A percentile compares a stretch with the other conserved stretches of the same genome.
Evolutionary conservation across 164 flowering plant genomes (phyloP).

Genomic region (Warburgia ugandensis): DNA sequence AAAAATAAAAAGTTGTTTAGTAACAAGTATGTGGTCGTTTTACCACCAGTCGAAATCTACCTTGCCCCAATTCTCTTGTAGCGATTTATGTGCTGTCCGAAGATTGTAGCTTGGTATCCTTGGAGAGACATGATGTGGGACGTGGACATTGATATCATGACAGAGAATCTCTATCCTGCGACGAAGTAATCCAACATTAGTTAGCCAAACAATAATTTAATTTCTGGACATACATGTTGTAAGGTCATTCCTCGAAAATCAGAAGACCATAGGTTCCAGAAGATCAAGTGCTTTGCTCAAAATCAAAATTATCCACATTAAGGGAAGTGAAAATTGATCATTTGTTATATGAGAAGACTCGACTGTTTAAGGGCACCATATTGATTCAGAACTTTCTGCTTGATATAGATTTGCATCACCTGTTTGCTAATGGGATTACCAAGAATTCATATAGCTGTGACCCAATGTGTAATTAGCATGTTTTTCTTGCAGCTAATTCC

Average conservation of each 20-base stretch:
- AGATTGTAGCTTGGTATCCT: constrained; percentile 90
- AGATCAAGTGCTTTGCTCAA: not conserved
- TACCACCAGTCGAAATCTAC: constrained; percentile 27
- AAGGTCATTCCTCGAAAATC: constrained; percentile 34
- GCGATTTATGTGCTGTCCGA: constrained; percentile 67
- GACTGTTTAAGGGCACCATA: no score
- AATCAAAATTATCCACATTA: not conserved
- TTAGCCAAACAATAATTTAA: not conserved
- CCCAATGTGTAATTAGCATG: no score
- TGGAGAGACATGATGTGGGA: constrained; percentile 84
- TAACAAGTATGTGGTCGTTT: no score
- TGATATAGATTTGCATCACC: no score
- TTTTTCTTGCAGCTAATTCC: no score
- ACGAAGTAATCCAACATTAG: not conserved
- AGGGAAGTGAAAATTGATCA: no score
- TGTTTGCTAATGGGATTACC: no score
- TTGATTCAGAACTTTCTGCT: no score
- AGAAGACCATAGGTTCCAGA: not conserved
- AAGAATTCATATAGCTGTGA: no score
- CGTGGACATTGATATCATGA: constrained; percentile 87
- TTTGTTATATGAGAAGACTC: no score
- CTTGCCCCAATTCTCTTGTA: constrained; percentile 81
- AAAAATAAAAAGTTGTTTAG: not conserved
- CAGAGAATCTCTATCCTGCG: constrained; percentile 38
- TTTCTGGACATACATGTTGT: constrained; percentile 26